Conservation (phyloP, 495 filamentous ascomycete species). For the Friedmanniomyces simplex region DNA sequence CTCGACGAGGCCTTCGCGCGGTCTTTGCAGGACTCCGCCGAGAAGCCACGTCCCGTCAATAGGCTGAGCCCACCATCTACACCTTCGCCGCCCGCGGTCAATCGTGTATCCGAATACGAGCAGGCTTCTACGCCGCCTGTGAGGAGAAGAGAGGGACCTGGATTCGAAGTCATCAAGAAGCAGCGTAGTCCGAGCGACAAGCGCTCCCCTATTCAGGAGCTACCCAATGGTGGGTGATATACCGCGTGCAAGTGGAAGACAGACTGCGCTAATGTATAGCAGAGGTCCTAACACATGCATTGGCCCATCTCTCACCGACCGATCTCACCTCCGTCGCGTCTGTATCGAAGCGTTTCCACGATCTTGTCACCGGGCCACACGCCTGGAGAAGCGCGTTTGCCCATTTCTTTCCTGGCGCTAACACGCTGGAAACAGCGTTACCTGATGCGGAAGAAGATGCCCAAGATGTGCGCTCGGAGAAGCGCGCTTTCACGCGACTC, state of each 20-base stretch:
- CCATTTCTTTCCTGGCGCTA: slow-evolving; percentile 72
- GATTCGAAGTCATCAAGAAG: slow-evolving; percentile 54
- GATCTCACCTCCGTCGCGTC: slow-evolving; percentile 66
- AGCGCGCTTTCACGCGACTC: slow-evolving; percentile 66
- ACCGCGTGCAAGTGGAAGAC: slow-evolving; percentile 4
- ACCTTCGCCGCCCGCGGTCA: slow-evolving; percentile 38
- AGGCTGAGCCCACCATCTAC: slow-evolving; percentile 28
- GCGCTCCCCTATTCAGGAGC: slow-evolving; percentile 42
- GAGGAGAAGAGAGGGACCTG: slow-evolving; percentile 38
- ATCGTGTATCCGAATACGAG: slow-evolving; percentile 66
- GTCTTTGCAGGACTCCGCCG: slow-evolving; percentile 5
- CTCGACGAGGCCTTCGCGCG: slow-evolving; percentile 11
- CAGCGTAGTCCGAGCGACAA: slow-evolving; percentile 38
- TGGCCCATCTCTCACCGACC: slow-evolving; percentile 75
- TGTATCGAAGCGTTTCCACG: slow-evolving; percentile 76
- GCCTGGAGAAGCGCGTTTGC: slow-evolving; percentile 86
- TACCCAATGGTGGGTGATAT: slow-evolving; percentile 66
- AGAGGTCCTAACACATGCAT: slow-evolving; percentile 88
- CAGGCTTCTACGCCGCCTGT: slow-evolving; percentile 38
- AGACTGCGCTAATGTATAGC: slow-evolving; percentile 5
- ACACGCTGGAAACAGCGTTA: slow-evolving; percentile 28
- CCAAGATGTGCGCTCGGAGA: slow-evolving; percentile 45
- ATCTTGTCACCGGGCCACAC: slow-evolving; percentile 74
- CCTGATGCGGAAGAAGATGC: slow-evolving; percentile 36
- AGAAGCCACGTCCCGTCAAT: slow-evolving; percentile 6